phyloP scores from a whole-genome alignment of 1,284 basidiomycete species.

The Puccinia coronata region DNA sequence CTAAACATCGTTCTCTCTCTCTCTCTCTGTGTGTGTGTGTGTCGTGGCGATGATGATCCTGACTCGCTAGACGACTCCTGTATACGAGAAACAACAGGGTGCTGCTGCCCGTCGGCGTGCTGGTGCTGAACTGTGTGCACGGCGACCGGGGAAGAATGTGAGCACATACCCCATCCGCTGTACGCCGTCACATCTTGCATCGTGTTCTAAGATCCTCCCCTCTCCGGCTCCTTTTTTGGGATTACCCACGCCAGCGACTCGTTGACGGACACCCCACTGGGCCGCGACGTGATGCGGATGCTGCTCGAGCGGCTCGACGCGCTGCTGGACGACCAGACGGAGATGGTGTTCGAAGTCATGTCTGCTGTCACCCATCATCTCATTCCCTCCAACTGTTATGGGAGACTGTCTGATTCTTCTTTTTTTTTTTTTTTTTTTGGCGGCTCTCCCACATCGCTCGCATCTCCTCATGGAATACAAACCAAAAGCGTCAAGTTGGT shows the following conservation, averaged over 20 bases:
- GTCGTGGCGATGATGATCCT: too few species aligned
- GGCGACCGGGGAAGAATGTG: neutral
- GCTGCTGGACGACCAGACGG: conserved; percentile 14
- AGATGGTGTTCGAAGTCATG: conserved; percentile 31
- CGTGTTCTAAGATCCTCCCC: neutral
- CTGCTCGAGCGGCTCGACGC: conserved; percentile 25
- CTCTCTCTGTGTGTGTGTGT: too few species aligned
- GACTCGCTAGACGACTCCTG: conserved; percentile 6
- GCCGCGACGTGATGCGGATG: conserved; percentile 4
- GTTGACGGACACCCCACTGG: neutral
- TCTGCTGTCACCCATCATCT: too few species aligned
- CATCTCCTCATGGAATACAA: too few species aligned
- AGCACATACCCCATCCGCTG: neutral
- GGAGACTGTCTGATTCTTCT: neutral
- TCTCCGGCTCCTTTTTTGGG: neutral
- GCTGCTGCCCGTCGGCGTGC: neutral
- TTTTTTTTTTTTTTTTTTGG: neutral
- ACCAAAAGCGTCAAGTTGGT: conserved; percentile 10
- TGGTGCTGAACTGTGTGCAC: conserved; percentile 24
- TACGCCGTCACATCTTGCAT: neutral
- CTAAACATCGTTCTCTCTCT: too few species aligned
- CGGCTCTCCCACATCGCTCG: too few species aligned
- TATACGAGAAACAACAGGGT: conserved; percentile 11
- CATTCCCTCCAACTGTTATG: too few species aligned
- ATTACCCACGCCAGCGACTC: neutral